These are phyloP conservation scores for Vicia villosa DNA, from an alignment of 306 rosid genomes.

Conservation along the genomic window DNA sequence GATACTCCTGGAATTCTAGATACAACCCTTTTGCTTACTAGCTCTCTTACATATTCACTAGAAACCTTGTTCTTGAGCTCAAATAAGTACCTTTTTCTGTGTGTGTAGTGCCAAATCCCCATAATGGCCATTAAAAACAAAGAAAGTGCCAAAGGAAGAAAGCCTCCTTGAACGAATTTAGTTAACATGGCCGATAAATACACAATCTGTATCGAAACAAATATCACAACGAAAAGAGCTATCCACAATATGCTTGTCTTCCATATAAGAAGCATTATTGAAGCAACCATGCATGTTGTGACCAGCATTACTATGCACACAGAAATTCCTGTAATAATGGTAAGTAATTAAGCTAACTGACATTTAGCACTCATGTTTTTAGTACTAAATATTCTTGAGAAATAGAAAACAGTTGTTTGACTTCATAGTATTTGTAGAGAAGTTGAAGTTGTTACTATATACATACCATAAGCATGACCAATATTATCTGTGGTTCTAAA, in stretches of 20 bases:
- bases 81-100: slow-evolving; percentile 51
- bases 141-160: slow-evolving; percentile 50
- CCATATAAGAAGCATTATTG: slow-evolving; percentile 64
- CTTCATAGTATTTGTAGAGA: background rate
- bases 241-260: slow-evolving; percentile 56
- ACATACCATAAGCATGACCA: slow-evolving; percentile 62
- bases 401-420: background rate
- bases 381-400: background rate
- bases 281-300: slow-evolving; percentile 50
- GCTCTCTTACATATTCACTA: slow-evolving; percentile 36
- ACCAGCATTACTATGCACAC: slow-evolving; percentile 58
- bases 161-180: slow-evolving; percentile 63
- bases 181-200: slow-evolving; percentile 48
- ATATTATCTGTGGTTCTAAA: slow-evolving; percentile 56
- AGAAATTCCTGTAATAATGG: slow-evolving; percentile 47
- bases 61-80: slow-evolving; percentile 65
- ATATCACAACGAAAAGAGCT: slow-evolving; percentile 45
- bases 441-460: background rate
- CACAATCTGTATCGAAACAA: slow-evolving; percentile 39
- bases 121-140: slow-evolving; percentile 47
- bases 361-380: background rate
- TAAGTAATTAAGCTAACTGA: background rate
- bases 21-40: slow-evolving; percentile 41
- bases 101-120: slow-evolving; percentile 67
- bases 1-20: slow-evolving; percentile 54